phyloP scores from a whole-genome alignment of 306 rosid genomes.

The Quillaja saponaria region DNA sequence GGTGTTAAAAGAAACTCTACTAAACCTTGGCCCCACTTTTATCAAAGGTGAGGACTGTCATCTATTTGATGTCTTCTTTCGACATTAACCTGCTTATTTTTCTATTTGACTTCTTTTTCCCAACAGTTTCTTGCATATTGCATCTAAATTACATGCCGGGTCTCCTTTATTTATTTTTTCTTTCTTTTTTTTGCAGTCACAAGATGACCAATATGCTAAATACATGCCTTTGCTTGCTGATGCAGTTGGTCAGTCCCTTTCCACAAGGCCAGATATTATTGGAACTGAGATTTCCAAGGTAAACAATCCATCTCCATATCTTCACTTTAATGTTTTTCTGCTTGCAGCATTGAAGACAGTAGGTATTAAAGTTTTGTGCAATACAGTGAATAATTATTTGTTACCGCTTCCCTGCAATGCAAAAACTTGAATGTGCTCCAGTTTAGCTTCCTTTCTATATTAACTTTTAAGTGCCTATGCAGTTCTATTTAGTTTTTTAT shows the following conservation, averaged over 20 bases:
- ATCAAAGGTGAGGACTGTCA: slow-evolving; percentile 70
- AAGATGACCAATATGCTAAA: slow-evolving; percentile 51
- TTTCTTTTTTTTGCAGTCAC: slow-evolving; percentile 44
- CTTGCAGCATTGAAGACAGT: no score
- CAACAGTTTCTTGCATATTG: slow-evolving; percentile 20
- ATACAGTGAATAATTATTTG: no score
- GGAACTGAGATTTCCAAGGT: slow-evolving; percentile 95
- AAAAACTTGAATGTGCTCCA: no score
- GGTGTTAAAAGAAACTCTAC: slow-evolving; percentile 83
- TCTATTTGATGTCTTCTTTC: slow-evolving; percentile 25
- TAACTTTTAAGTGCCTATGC: no score
- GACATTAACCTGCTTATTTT: slow-evolving; percentile 4
- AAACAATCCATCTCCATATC: slow-evolving; percentile 15
- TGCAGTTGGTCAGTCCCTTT: slow-evolving; percentile 99
- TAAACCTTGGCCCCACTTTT: slow-evolving; percentile 90
- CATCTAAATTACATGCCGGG: slow-evolving; percentile 31
- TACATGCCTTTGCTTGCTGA: slow-evolving; percentile 61
- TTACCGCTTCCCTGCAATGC: no score
- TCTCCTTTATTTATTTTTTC: no score
- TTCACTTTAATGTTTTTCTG: slow-evolving; percentile 20
- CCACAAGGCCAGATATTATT: slow-evolving; percentile 96
- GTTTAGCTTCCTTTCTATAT: no score
- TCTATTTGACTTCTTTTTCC: not conserved
- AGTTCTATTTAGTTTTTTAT: no score
- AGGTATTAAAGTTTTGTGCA: no score